Evolutionary conservation across 306 rosid genomes (phyloP).

Genomic region (Dalbergia oliveri): DNA sequence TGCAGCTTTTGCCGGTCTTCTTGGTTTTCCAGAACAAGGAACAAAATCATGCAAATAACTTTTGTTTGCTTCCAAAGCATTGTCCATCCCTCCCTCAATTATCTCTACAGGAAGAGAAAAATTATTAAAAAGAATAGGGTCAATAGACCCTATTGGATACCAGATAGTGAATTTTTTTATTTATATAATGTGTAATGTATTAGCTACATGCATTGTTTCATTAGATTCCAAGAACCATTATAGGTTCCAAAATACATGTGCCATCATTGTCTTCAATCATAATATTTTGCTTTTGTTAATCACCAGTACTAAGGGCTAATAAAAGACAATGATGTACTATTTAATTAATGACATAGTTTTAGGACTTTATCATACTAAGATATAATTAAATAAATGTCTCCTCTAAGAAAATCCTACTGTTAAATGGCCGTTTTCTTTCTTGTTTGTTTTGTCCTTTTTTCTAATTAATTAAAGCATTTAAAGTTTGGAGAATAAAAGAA

Average conservation of each 20-base stretch:
- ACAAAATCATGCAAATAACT: conserved; percentile 55
- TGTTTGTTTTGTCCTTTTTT: not conserved
- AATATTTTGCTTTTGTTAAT: conserved; percentile 33
- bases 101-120: not conserved
- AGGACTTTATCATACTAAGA: conserved; percentile 21
- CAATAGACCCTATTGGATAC: not conserved
- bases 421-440: not conserved
- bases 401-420: conserved; percentile 12
- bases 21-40: conserved; percentile 50
- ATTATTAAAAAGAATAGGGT: not conserved
- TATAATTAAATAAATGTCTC: conserved; percentile 31
- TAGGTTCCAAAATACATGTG: conserved; percentile 33
- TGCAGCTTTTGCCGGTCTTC: conserved; percentile 63
- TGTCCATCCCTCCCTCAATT: not conserved
- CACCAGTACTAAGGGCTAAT: conserved; percentile 27
- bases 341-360: conserved; percentile 3
- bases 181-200: not conserved
- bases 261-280: conserved; percentile 47
- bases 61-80: conserved; percentile 48
- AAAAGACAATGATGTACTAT: conserved; percentile 25
- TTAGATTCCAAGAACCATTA: conserved; percentile 32
- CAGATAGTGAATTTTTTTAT: not conserved
- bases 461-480: not conserved
- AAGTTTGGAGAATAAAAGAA: not conserved
- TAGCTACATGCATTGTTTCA: conserved; percentile 35